These are phyloP conservation scores for Cyclocybe cylindracea DNA, from an alignment of 768 basidiomycete species.

Conservation along the genomic window DNA sequence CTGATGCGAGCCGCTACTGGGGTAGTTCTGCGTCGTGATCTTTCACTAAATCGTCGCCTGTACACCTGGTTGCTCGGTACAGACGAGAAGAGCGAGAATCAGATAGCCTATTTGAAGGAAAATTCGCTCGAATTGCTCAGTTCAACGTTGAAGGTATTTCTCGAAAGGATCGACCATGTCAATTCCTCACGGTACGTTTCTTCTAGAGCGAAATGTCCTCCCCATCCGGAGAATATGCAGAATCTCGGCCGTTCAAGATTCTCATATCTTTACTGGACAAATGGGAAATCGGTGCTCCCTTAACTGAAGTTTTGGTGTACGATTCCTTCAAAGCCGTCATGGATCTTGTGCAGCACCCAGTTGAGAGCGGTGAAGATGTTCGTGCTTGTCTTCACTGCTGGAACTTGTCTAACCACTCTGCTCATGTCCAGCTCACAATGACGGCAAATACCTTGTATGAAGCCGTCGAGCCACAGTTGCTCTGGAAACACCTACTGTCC, in stretches of 20 bases:
- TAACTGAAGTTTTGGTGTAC: slow-evolving; percentile 79
- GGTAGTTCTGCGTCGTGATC: slow-evolving; percentile 89
- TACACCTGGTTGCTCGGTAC: slow-evolving; percentile 93
- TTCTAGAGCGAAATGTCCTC: slow-evolving; percentile 74
- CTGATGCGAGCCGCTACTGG: slow-evolving; percentile 85
- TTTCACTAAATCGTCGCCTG: slow-evolving; percentile 89
- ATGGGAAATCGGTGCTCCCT: slow-evolving; percentile 87
- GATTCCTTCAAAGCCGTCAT: slow-evolving; percentile 79
- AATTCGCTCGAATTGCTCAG: slow-evolving; percentile 75
- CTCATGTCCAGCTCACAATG: slow-evolving; percentile 56
- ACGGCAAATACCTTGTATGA: slow-evolving; percentile 91
- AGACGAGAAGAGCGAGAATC: slow-evolving; percentile 74
- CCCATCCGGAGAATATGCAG: slow-evolving; percentile 71
- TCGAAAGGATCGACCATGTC: not conserved
- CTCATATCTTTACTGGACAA: slow-evolving; percentile 95
- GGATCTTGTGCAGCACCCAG: slow-evolving; percentile 48
- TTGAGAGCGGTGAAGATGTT: slow-evolving; percentile 65
- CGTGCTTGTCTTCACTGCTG: slow-evolving; percentile 15
- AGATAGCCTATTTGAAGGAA: slow-evolving; percentile 67
- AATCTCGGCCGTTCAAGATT: slow-evolving; percentile 90
- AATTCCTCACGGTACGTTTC: not conserved
- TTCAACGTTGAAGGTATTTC: slow-evolving; percentile 63
- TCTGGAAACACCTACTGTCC: slow-evolving; percentile 79
- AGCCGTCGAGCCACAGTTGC: slow-evolving; percentile 83
- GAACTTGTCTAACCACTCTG: not conserved